Evolutionary conservation across 805 yeast genomes (phyloP), one percentile per base, ranked within the genome.

Genomic region (Cyberlindnera maritima): DNA sequence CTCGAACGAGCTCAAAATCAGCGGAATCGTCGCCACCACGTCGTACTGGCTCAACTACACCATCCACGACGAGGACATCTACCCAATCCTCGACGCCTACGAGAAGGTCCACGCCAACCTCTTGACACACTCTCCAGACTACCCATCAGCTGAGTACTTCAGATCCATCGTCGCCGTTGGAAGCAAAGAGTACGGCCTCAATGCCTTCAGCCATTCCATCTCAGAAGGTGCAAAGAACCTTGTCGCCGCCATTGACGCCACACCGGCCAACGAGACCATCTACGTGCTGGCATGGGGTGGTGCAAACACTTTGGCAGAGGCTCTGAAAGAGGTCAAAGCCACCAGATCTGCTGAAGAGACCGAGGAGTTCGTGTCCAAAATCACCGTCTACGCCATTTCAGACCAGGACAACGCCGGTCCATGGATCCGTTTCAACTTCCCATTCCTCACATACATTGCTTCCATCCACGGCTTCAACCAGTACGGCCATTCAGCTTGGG

Each of bases 331-430:
- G n/a, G 44, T 64, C 6, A 23, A 32, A n/a, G 44, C 43, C 7
- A 56, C 54, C 0, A 57, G 60, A 44, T 31, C 51, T 6, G 44
- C 23, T 2, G 39, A 36, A 8, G 54, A 60, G 38, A 29, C 57
- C 2, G 54, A 40, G 1, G 18, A 25, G 15, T 58, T 63, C 35
- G 43, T 47, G 6, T 19, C 35, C 2, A 64, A 61, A 43, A 42
- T 48, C 12, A 21, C 36, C 13, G 57, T 61, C 17, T 64, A 63
- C 50, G 31, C 65, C 7, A 65, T 64, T 31, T 64, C 68, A 1
- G 69, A 65, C 41, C 69, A 65, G 47, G 69, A 65, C 40, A 56
- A 63, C 48, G 48, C 63, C 9, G 67, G 68, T 13, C 58, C 62
- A 14, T 65, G 68, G 68, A 61, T 65, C 32, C 54, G 69, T 48